Evolutionary conservation across 208 protist species (phyloP).

Genomic region (Tritrichomonas musculus): DNA sequence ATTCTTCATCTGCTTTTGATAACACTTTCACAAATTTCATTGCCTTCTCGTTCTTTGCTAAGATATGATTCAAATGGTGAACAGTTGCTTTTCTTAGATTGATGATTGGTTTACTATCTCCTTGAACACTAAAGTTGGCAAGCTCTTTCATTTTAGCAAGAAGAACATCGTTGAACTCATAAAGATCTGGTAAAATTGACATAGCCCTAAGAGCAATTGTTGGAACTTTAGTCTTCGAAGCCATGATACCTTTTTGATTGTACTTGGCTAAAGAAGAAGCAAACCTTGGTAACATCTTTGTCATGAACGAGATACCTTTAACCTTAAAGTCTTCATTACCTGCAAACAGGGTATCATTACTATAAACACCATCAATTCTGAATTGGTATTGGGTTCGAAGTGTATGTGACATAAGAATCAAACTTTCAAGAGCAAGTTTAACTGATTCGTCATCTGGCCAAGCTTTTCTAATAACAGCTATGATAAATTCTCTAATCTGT

Average conservation of each 20-base stretch:
- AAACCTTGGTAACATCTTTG: neutral
- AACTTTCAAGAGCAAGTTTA: neutral
- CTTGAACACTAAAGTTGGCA: too few relatives aligned
- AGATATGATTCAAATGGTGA: too few relatives aligned
- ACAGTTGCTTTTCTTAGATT: too few relatives aligned
- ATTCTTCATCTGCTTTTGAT: too few relatives aligned
- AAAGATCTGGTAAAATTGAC: neutral
- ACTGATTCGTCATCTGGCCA: neutral
- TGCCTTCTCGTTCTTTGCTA: too few relatives aligned
- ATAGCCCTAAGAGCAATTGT: neutral
- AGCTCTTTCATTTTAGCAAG: too few relatives aligned
- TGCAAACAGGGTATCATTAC: neutral
- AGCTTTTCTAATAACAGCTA: neutral
- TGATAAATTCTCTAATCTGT: neutral
- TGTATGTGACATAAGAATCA: neutral
- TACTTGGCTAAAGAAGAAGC: neutral
- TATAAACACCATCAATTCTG: neutral
- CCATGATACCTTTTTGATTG: neutral
- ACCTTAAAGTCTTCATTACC: neutral
- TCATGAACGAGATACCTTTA: neutral
- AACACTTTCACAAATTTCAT: too few relatives aligned
- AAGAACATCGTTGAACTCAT: neutral
- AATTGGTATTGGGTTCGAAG: neutral
- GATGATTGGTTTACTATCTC: too few relatives aligned
- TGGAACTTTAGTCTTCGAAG: neutral